Base-by-base conservation (phyloP, 371 early-diverging fungal genomes). In the Haplosporangium sp. region DNA sequence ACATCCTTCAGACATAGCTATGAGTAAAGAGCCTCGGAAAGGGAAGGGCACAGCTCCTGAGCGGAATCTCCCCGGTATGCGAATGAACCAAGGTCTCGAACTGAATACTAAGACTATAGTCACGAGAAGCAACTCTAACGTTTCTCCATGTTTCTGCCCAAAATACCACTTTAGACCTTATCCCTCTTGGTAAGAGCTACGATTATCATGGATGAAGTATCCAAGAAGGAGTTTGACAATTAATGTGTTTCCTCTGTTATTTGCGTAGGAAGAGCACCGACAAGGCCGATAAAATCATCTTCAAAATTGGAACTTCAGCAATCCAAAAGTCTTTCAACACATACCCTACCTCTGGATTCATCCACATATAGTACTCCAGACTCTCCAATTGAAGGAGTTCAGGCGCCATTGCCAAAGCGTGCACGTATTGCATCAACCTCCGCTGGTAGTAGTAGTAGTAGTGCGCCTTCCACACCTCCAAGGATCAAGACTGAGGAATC, bases 1-100 rank as follows among this genome's bases (percentile, higher is more conserved):
- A 59, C 61, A 37, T 58, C 47, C 59, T 19, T 27, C 20, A 52
- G 9, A 34, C 19, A 35, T 38, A 35, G 27, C 55, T 39, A 81
- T 81, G 82, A 81, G 82, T 70, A 81, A 81, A 65, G 82, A 81
- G 47, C 39, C 71, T 9, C 68, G 82, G 37, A 81, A 81, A 60
- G 64, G 60, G 47, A 81, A 81, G 65, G 60, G 55, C 38, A 6
- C 61, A 27, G 57, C 69, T 6, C 67, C 58, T 7, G 75, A 74
- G 40, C 62, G 72, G 66, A 70, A 52, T 53, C 66, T 72, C 6
- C 74, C 79, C 55, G 82, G 82, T 81, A 66, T 35, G 40, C 13
- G 15, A 27, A 17, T 15, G 39, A 56, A 47, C 19, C 3, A n/a
- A 5, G 50, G 1, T 4, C 15, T 5, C 9, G 15, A 13, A n/a